These are phyloP conservation scores for Gynochthodes officinalis DNA, from an alignment of 257 asterid species.

Conservation along the genomic window DNA sequence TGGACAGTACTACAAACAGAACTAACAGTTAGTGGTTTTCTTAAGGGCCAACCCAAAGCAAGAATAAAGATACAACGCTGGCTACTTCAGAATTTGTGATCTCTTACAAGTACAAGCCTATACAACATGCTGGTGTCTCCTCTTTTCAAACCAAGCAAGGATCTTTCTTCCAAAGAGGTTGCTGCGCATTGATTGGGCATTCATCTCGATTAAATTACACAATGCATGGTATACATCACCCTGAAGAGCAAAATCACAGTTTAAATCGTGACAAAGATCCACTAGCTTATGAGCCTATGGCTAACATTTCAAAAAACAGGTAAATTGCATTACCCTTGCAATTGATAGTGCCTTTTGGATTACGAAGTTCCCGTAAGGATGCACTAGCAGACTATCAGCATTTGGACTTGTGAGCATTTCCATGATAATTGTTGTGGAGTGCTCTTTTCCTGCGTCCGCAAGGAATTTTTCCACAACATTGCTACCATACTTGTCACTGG, in stretches of 20 bases:
- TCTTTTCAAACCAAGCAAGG: conserved; percentile 47
- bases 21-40: too few relatives aligned
- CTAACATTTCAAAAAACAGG: too few relatives aligned
- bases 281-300: not conserved
- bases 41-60: not conserved
- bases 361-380: conserved; percentile 78
- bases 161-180: conserved; percentile 64
- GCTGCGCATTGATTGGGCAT: conserved; percentile 49
- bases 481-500: conserved; percentile 70
- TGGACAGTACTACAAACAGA: not conserved
- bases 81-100: too few relatives aligned
- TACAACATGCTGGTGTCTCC: conserved; percentile 20
- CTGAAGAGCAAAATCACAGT: conserved; percentile 27
- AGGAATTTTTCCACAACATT: conserved; percentile 73
- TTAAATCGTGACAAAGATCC: not conserved
- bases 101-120: conserved; percentile 18
- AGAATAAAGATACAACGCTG: not conserved
- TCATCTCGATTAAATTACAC: conserved; percentile 26
- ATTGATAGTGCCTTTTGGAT: conserved; percentile 55
- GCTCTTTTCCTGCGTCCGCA: conserved; percentile 27
- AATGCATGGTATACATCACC: conserved; percentile 31
- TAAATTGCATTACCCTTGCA: conserved; percentile 40
- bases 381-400: conserved; percentile 46
- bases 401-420: conserved; percentile 49
- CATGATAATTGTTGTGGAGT: conserved; percentile 25